Evolutionary conservation across 345 rosid species (phyloP), one percentile per base, ranked within the genome.

Genomic region (Ceriops tagal): DNA sequence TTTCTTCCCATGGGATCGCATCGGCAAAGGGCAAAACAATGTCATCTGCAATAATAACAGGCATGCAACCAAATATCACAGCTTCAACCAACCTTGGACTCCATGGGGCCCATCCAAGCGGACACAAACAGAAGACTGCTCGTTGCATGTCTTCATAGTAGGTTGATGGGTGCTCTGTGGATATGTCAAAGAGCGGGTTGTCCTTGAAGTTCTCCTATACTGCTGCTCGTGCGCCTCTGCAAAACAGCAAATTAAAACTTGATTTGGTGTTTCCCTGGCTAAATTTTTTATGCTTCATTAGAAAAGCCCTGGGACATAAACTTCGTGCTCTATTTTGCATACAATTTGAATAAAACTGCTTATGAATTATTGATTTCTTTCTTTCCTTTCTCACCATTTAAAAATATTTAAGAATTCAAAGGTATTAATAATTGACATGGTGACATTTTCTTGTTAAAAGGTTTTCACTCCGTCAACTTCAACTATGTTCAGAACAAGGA

Each of bases 21-120:
- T 91, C 98, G 2, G 97, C 97, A 21, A 93, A 91, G 43, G 96
- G 98, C 43, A 93, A 75, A 58, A 93, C 96, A 28, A 93, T 93
- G 71, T 95, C 96, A 43, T 92, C 99, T 0, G 96, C 99, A 79
- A 95, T 88, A 69, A 95, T 95, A 61, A 95, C 87, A 2, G 99
- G 98, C 64, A 95, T 92, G 81, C 99, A 95, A 7, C 99, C 97
- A 69, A 95, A 95, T 52, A 95, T 97, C 57, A 95, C 97, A 0
- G 97, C 99, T 83, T 95, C 99, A 4, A 95, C 99, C 34, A 95
- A 79, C 79, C 97, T 86, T 0, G 99, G 96, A 75, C 99, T 95
- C 99, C 97, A 92, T 3, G 99, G 99, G 0, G 97, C 97, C 99
- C 97, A 95, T 0, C 99, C 97, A 34, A 95, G 83, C 0, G 96